phyloP scores from a whole-genome alignment of 768 basidiomycete genomes.

The Punctularia strigosozonata region DNA sequence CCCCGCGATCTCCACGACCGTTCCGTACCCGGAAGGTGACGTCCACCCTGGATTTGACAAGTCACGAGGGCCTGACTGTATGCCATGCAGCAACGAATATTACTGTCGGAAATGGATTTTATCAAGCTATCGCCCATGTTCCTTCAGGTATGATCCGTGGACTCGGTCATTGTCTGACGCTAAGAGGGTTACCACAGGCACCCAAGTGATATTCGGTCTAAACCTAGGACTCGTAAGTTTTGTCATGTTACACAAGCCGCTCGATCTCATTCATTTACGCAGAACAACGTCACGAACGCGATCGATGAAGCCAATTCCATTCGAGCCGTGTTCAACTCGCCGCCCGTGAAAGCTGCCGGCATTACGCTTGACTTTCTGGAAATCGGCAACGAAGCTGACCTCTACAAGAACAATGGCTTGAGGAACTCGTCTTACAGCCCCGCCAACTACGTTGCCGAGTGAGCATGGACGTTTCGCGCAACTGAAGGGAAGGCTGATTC shows the following conservation, averaged over 20 bases:
- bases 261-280: too few relatives aligned
- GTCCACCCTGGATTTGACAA: too few relatives aligned
- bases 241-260: too few relatives aligned
- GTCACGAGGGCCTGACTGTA: too few relatives aligned
- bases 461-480: constrained; percentile 9
- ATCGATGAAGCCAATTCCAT: constrained; percentile 37
- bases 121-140: constrained; percentile 37
- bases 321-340: constrained; percentile 32
- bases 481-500: not conserved
- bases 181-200: constrained; percentile 24
- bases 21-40: constrained; percentile 65
- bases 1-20: constrained; percentile 31
- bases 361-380: constrained; percentile 47
- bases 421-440: constrained; percentile 28
- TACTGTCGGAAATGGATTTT: constrained; percentile 46
- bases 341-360: constrained; percentile 23
- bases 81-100: too few relatives aligned
- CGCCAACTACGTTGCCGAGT: constrained; percentile 38
- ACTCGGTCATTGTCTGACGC: not conserved
- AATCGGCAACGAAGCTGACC: constrained; percentile 51
- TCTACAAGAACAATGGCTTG: constrained; percentile 35
- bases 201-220: constrained; percentile 55
- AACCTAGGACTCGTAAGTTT: constrained; percentile 49
- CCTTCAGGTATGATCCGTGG: constrained; percentile 17
- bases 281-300: constrained; percentile 35